Evolutionary conservation across 2,329 filamentous ascomycete species (phyloP), one percentile per base, ranked within the genome.

Genomic region (Xylariaceae sp.): DNA sequence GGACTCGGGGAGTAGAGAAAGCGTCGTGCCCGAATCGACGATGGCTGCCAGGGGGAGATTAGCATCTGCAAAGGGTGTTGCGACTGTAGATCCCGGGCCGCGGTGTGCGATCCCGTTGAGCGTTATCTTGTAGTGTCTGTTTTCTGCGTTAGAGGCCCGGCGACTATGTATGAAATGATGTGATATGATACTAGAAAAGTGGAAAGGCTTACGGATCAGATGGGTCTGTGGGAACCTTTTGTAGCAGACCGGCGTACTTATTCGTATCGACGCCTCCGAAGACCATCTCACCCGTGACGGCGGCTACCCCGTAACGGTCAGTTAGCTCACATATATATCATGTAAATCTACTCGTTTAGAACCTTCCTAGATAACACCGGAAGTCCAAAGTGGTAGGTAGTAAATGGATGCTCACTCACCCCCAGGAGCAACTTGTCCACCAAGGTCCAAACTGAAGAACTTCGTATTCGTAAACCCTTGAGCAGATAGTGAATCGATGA

Each of bases 241-340:
- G 72, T 6, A 85, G 71, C 6, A 65, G 63, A 19, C 82, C 82
- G 7, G 78, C 70, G 65, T 78, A 84, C 64, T 82, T 83, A 66
- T 74, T 80, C 16, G 74, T 78, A 58, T 84, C 81, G 9, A 84
- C 63, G 11, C 82, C 82, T 26, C 82, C 82, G 56, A 83, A 83
- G 49, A 82, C 81, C 55, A 84, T 65, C 48, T 81, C 78, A 28
- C 82, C 82, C 3, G 73, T 75, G 12, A 75, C 63, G 9, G 74
- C 69, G 11, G 76, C 76, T 36, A 47, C 44, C 17, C 4, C 8
- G n/a, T n/a, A 19, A 33, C 12, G 9, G 31, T 57, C 34, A 51
- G 54, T 62, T 16, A 61, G 58, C 8, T n/a, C 8, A 14, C 8
- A 29, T 33, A 17, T n/a, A 33, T n/a, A 7, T 6, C 2, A 12